Conservation (phyloP, 768 basidiomycete species). For the Boletus pseudopeckii region DNA sequence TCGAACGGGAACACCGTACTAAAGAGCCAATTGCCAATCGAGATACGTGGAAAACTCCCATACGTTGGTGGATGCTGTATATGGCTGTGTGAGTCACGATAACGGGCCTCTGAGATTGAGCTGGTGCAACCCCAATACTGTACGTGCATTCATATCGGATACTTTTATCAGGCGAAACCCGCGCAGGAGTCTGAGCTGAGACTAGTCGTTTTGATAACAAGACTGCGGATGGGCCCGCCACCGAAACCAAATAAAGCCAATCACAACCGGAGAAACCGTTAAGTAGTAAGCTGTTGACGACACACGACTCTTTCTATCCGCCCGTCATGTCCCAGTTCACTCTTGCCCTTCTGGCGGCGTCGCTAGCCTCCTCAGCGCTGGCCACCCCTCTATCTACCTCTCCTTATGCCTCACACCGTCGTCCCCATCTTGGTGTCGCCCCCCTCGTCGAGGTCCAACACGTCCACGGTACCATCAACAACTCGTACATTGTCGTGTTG, state of each 20-base stretch:
- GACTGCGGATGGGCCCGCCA: slow-evolving; percentile 15
- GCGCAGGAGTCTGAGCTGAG: not conserved
- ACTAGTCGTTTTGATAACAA: not conserved
- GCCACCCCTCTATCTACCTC: slow-evolving; percentile 47
- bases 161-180: not conserved
- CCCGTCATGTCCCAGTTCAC: slow-evolving; percentile 35
- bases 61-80: not conserved
- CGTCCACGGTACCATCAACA: slow-evolving; percentile 71
- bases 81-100: not conserved
- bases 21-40: not conserved
- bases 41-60: not conserved
- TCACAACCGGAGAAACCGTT: slow-evolving; percentile 11
- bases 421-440: slow-evolving; percentile 51
- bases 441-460: slow-evolving; percentile 58
- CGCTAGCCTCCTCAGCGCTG: slow-evolving; percentile 33
- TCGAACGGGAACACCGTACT: too few relatives aligned
- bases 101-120: not conserved
- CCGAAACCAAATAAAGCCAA: slow-evolving; percentile 29
- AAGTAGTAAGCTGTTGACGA: slow-evolving; percentile 19
- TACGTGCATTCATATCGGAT: not conserved
- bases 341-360: slow-evolving; percentile 37
- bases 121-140: too few relatives aligned
- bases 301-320: slow-evolving; percentile 14
- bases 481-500: slow-evolving; percentile 94
- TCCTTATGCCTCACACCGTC: slow-evolving; percentile 32